These are phyloP conservation scores for Lupinus albus DNA, from an alignment of 306 rosid species.

Conservation along the genomic window DNA sequence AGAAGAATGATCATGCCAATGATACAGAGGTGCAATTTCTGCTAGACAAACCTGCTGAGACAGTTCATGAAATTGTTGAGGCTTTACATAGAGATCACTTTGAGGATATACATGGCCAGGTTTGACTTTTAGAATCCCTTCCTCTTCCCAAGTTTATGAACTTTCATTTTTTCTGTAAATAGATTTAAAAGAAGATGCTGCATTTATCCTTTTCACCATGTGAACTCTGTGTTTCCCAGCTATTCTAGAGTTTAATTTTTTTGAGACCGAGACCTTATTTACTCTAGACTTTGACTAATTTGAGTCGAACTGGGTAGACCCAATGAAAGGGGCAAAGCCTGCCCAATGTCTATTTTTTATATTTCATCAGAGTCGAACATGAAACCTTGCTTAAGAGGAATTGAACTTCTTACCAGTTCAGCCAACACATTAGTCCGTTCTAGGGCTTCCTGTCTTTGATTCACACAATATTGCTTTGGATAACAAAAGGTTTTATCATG, in stretches of 20 bases:
- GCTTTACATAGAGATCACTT: slow-evolving; percentile 40
- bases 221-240: not conserved
- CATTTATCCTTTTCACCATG: slow-evolving; percentile 19
- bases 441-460: slow-evolving; percentile 2
- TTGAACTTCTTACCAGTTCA: not conserved
- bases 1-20: slow-evolving; percentile 41
- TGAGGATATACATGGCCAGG: slow-evolving; percentile 57
- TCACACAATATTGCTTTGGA: slow-evolving; percentile 5
- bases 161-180: not conserved
- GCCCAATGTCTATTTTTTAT: not conserved
- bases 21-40: slow-evolving; percentile 45
- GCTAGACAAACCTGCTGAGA: slow-evolving; percentile 55
- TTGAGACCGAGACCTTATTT: no score
- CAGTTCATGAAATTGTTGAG: slow-evolving; percentile 58
- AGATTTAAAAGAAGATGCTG: slow-evolving; percentile 19
- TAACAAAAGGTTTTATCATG: not conserved
- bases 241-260: not conserved
- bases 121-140: slow-evolving; percentile 42
- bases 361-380: no score
- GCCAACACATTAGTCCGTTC: not conserved
- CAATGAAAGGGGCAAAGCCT: not conserved
- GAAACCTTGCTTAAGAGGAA: not conserved
- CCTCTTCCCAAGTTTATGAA: slow-evolving; percentile 4
- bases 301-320: not conserved
- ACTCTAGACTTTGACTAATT: not conserved